Evolutionary conservation across 75 land plant genomes (phyloP).

Genomic region (Selaginella moellendorffii): DNA sequence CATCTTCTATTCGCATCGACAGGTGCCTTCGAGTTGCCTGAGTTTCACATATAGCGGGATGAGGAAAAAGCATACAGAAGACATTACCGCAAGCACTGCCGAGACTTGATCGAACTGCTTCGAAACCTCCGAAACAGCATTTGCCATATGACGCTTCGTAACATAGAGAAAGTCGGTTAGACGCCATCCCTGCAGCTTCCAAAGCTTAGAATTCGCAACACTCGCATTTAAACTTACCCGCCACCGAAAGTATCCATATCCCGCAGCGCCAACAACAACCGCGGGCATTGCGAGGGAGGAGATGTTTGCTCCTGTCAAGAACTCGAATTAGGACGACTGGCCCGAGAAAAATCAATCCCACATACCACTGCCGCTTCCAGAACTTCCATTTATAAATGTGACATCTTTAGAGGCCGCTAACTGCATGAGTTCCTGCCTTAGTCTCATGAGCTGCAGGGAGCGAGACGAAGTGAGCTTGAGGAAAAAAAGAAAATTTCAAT

Average conservation of each 20-base stretch:
- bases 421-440: conserved; percentile 42
- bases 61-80: neutral
- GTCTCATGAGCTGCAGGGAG: conserved; percentile 41
- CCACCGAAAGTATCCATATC: conserved; percentile 77
- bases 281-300: conserved; percentile 35
- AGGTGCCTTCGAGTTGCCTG: neutral
- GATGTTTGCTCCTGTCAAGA: conserved; percentile 23
- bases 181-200: conserved; percentile 46
- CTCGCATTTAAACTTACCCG: conserved; percentile 29
- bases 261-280: conserved; percentile 40
- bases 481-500: neutral
- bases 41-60: neutral
- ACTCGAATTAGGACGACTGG: conserved; percentile 3
- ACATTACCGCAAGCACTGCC: conserved; percentile 54
- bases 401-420: conserved; percentile 34
- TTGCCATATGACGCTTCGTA: conserved; percentile 72
- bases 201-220: neutral
- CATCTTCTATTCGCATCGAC: neutral
- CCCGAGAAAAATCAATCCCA: neutral
- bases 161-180: conserved; percentile 83
- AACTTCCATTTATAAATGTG: conserved; percentile 39
- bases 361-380: conserved; percentile 30
- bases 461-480: neutral
- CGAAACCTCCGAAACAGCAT: conserved; percentile 61
- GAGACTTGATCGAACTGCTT: conserved; percentile 71